phyloP scores from a whole-genome alignment of 2,329 filamentous ascomycete genomes.

The Fusarium robinianum region DNA sequence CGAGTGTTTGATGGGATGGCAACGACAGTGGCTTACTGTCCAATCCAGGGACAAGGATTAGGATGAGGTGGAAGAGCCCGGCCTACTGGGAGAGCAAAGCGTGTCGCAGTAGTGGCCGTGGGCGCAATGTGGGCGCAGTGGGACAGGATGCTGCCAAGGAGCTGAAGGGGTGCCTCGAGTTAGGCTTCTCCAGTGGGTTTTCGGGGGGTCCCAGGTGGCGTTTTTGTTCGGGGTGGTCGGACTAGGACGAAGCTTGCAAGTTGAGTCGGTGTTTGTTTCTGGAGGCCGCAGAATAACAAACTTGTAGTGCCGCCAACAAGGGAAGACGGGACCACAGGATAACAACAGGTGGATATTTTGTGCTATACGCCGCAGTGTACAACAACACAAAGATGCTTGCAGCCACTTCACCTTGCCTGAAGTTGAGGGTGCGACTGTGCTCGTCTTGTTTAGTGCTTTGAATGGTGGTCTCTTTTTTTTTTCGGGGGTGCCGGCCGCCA shows the following conservation, averaged over 20 bases:
- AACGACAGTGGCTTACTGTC: conserved; percentile 27
- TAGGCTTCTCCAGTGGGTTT: conserved; percentile 26
- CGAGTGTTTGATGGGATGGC: conserved; percentile 16
- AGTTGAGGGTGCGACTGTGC: background rate
- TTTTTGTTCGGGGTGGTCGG: conserved; percentile 17
- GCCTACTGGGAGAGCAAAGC: conserved; percentile 24
- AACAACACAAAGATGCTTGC: no score
- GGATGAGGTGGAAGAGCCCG: conserved; percentile 31
- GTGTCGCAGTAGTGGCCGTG: conserved; percentile 25
- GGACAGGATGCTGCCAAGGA: no score
- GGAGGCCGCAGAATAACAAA: conserved; percentile 3
- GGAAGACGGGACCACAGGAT: no score
- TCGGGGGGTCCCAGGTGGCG: no score
- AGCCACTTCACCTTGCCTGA: no score
- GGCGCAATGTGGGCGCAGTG: no score
- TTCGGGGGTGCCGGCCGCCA: conserved; percentile 28
- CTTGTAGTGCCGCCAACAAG: background rate
- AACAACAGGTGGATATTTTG: no score
- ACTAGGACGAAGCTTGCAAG: no score
- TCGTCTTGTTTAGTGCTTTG: background rate
- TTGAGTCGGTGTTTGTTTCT: conserved; percentile 4
- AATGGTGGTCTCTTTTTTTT: no score
- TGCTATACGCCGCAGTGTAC: no score
- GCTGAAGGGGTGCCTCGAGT: no score
- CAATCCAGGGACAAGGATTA: conserved; percentile 28